Conservation (phyloP, 2,329 filamentous ascomycete genomes). For the Sclerotinia glacialis region DNA sequence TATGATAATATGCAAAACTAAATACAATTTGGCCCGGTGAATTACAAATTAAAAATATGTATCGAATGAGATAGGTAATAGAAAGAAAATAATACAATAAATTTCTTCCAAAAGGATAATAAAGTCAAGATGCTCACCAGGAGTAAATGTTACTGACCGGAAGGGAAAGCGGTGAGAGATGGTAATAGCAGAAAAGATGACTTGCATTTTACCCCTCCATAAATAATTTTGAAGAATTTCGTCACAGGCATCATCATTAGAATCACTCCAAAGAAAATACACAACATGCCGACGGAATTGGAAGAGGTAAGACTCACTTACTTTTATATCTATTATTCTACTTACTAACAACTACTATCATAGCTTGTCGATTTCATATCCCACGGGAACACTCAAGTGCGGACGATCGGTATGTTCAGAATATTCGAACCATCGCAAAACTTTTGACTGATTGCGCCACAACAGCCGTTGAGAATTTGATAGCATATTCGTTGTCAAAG, state of each 20-base stretch:
- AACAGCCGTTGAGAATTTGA: conserved; percentile 76
- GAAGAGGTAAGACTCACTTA: conserved; percentile 59
- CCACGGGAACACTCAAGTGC: conserved; percentile 86
- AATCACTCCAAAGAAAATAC: conserved; percentile 13
- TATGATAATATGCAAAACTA: background rate
- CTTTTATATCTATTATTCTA: background rate
- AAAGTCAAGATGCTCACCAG: background rate
- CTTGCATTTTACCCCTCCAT: conserved; percentile 19
- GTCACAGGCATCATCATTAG: conserved; percentile 6
- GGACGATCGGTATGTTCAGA: conserved; percentile 62
- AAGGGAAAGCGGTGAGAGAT: conserved; percentile 2
- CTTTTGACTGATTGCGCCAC: conserved; percentile 28
- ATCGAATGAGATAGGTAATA: too few species aligned
- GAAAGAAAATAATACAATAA: too few species aligned
- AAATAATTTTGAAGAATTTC: conserved; percentile 17
- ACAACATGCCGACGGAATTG: conserved; percentile 67
- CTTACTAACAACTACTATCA: conserved; percentile 25
- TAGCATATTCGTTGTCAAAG: conserved; percentile 74
- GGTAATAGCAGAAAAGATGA: conserved; percentile 9
- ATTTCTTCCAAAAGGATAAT: too few species aligned
- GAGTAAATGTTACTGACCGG: background rate
- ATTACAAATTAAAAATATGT: background rate
- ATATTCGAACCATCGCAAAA: conserved; percentile 2
- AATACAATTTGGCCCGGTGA: background rate
- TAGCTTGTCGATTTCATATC: conserved; percentile 91